phyloP scores from a whole-genome alignment of 2,329 filamentous ascomycete genomes.

The Nemania sp. region DNA sequence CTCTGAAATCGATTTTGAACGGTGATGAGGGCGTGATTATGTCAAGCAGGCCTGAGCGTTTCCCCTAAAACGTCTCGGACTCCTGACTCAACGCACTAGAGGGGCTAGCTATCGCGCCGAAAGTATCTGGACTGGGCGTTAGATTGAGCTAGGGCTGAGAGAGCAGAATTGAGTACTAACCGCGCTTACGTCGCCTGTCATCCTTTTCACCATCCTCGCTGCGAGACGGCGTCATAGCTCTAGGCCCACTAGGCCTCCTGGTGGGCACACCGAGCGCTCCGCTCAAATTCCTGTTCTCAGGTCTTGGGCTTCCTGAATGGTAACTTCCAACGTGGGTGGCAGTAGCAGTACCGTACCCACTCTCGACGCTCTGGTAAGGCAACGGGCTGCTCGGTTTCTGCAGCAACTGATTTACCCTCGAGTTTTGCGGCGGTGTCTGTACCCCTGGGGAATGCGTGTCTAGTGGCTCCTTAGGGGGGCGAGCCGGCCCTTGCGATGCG shows the following conservation, averaged over 20 bases:
- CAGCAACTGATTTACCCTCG: conserved; percentile 55
- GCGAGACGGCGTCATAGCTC: conserved; percentile 63
- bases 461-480: conserved; percentile 67
- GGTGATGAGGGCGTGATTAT: conserved; percentile 37
- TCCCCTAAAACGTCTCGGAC: conserved; percentile 57
- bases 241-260: conserved; percentile 60
- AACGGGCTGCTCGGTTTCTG: conserved; percentile 58
- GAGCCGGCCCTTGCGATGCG: conserved; percentile 53
- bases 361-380: conserved; percentile 61
- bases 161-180: conserved; percentile 44
- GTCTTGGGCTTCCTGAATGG: conserved; percentile 57
- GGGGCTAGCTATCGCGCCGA: conserved; percentile 51
- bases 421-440: conserved; percentile 52
- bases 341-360: conserved; percentile 56
- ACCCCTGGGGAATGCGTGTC: conserved; percentile 44
- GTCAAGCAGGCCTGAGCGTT: conserved; percentile 38
- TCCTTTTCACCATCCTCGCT: conserved; percentile 52
- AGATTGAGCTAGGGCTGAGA: conserved; percentile 7
- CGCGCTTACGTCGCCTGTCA: conserved; percentile 61
- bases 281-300: conserved; percentile 62
- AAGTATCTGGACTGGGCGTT: conserved; percentile 51
- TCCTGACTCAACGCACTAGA: conserved; percentile 50
- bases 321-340: conserved; percentile 50
- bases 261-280: conserved; percentile 56
- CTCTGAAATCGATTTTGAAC: conserved; percentile 39